phyloP scores from a whole-genome alignment of 2,329 filamentous ascomycete genomes.

The Aureobasidium sp. region DNA sequence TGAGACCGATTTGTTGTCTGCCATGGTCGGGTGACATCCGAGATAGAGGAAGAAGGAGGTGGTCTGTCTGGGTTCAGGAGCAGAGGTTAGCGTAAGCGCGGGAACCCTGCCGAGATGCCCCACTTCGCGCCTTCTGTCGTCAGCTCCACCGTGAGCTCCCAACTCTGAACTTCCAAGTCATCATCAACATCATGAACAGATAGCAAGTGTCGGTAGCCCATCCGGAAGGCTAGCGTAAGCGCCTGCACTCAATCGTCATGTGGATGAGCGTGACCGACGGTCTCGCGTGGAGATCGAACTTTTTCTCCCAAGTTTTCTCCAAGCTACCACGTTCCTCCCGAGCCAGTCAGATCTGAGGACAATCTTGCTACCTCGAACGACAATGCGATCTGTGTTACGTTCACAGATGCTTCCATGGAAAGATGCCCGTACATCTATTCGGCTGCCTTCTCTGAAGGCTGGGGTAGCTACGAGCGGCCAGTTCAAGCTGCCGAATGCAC shows the following conservation, averaged over 20 bases:
- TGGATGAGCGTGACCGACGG: neutral
- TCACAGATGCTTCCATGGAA: neutral
- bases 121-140: neutral
- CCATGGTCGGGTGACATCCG: neutral
- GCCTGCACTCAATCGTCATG: neutral
- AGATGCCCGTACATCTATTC: too few relatives aligned
- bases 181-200: neutral
- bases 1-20: too few relatives aligned
- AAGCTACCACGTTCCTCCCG: neutral
- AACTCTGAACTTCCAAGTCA: neutral
- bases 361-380: neutral
- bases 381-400: neutral
- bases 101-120: neutral
- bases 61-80: neutral
- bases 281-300: neutral
- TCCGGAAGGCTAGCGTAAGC: neutral
- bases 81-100: slow-evolving; percentile 6
- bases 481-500: slow-evolving; percentile 9
- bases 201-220: neutral
- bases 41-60: neutral
- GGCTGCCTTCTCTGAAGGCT: neutral
- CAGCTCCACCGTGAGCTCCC: neutral
- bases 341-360: neutral
- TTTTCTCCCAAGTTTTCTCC: neutral
- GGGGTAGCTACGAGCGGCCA: slow-evolving; percentile 14